These are phyloP conservation scores for Neopestalotiopsis sp. DNA, from an alignment of 2,329 filamentous ascomycete species.

Conservation along the genomic window DNA sequence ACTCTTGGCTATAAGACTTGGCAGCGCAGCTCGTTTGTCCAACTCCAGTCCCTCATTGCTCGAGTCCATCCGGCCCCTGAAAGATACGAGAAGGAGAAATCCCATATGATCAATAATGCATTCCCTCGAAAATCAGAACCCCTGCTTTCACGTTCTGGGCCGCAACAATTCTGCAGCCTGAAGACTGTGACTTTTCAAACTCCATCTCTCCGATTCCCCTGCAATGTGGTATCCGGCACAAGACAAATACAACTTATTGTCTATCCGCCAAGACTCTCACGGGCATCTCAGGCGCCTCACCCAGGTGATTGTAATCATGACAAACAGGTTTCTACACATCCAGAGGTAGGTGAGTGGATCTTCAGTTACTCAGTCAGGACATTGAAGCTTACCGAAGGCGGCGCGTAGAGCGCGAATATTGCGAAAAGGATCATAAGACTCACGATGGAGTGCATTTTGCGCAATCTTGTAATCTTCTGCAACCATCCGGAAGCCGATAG, in stretches of 20 bases:
- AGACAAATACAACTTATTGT: background rate
- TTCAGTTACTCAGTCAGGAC: background rate
- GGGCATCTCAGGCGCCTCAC: background rate
- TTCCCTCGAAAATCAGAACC: background rate
- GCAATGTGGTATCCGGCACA: background rate
- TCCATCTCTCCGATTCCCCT: background rate
- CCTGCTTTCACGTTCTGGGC: background rate
- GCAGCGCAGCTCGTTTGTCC: background rate
- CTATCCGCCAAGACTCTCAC: background rate
- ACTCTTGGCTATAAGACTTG: slow-evolving; percentile 3
- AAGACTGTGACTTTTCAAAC: background rate
- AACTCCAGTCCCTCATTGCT: background rate
- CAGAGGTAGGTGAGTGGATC: background rate
- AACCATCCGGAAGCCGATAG: background rate
- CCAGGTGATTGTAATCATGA: slow-evolving; percentile 1
- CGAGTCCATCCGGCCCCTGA: background rate
- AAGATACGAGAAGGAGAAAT: background rate
- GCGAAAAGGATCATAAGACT: background rate
- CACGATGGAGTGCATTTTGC: background rate
- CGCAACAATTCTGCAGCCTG: background rate
- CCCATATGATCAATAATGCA: slow-evolving; percentile 1
- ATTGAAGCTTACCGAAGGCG: background rate
- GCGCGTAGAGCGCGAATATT: background rate
- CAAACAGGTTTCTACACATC: background rate
- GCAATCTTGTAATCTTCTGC: background rate